Percentiles rank a stretch among this genome's conserved stretches.
Evolutionary conservation across 176 grass and related monocot species (phyloP).

Genomic region (Raddia distichophylla): DNA sequence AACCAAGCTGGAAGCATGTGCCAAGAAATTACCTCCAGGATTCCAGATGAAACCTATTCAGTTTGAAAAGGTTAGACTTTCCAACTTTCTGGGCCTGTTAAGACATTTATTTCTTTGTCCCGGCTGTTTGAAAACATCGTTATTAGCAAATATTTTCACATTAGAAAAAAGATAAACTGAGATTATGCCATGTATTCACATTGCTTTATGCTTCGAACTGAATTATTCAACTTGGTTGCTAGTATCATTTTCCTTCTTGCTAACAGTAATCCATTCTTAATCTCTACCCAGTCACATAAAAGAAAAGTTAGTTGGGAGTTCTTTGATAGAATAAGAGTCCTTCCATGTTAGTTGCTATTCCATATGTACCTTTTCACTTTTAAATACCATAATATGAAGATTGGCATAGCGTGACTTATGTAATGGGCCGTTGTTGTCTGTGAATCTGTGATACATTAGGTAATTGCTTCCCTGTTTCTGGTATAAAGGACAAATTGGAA

Average conservation of each 20-base stretch:
- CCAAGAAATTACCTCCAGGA: slow-evolving; percentile 53
- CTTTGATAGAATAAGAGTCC: slow-evolving; percentile 1
- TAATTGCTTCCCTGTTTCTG: neutral
- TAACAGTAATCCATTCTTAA: slow-evolving; percentile 28
- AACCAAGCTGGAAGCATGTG: slow-evolving; percentile 64
- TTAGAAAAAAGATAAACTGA: slow-evolving; percentile 20
- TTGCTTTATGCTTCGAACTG: slow-evolving; percentile 29
- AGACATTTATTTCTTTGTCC: neutral
- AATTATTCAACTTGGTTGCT: neutral
- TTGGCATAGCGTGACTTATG: neutral
- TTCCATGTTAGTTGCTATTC: neutral
- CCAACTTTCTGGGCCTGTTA: neutral
- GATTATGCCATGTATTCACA: neutral
- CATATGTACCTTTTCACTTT: slow-evolving; percentile 4
- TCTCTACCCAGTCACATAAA: neutral
- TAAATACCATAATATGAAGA: neutral
- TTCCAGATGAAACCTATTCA: slow-evolving; percentile 80
- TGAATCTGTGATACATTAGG: neutral
- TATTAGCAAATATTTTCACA: slow-evolving; percentile 27
- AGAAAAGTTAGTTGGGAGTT: slow-evolving; percentile 25
- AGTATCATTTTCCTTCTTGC: slow-evolving; percentile 30
- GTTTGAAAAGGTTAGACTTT: slow-evolving; percentile 66
- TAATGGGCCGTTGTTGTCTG: neutral
- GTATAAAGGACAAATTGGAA: neutral
- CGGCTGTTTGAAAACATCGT: slow-evolving; percentile 11